Base-by-base conservation (phyloP, 2,329 filamentous ascomycete genomes). In the Arthrocladium fulminans region DNA sequence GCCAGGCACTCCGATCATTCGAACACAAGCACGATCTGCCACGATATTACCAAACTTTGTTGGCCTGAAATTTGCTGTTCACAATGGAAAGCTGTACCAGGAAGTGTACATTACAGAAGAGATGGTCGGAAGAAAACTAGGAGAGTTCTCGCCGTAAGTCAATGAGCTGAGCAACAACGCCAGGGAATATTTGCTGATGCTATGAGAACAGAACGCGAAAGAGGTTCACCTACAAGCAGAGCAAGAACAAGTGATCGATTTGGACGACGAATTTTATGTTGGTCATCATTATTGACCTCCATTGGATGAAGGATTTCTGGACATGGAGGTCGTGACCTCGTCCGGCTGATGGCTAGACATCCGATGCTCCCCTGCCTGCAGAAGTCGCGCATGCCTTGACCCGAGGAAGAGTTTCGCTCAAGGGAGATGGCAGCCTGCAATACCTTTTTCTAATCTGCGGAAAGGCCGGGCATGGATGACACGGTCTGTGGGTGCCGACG, bases 91-190 rank as follows among this genome's bases (percentile, higher is more conserved):
- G 72, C 77, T 77, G 25, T 95, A 95, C 67, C 71, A 83, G 59
- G 86, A 92, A 58, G 76, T 95, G 47, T 76, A 75, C 56, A 85
- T 96, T 54, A 94, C 88, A 13, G 89, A 95, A 65, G 86, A 95
- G 62, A 96, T 96, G 89, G 89, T 96, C 43, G 89, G 89, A 47
- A 85, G 92, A 68, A 96, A 95, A 71, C 75, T 96, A 58, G 89
- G 89, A 60, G 89, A 96, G 70, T 96, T 95, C 66, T 82, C 88
- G 54, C 73, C 80, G 88, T 95, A 78, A 62, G 87, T 80, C 43
- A 15, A 9, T n/a, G 6, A 15, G 37, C 37, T 42, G 17, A 32
- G 1, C 35, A 35, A 38, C 17, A 3, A 27, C 17, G 10, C 4
- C 22, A 12, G 5, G 40, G 12, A 12, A 20, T 3, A n/a, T 44